phyloP scores from a whole-genome alignment of 164 flowering plant species.

The Vitis labrusca region DNA sequence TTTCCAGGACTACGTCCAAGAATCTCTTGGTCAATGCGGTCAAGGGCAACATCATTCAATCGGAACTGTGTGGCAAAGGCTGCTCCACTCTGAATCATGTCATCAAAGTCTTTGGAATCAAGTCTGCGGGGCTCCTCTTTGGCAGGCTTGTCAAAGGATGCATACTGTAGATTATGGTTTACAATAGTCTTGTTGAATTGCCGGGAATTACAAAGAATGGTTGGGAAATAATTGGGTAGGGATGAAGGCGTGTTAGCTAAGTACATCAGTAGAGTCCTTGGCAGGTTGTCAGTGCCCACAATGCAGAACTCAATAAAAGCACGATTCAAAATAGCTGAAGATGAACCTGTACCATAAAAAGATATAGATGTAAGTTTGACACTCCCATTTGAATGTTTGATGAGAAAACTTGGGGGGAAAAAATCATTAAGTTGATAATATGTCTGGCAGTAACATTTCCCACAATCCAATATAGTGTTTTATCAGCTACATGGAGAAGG shows the following conservation, averaged over 20 bases:
- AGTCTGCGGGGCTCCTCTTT: conserved; percentile 37
- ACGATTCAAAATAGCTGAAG: conserved; percentile 65
- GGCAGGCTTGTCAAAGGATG: conserved; percentile 35
- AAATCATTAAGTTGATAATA: too few species aligned
- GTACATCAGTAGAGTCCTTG: conserved; percentile 86
- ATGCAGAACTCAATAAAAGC: conserved; percentile 76
- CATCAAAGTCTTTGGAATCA: conserved; percentile 43
- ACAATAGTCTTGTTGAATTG: conserved; percentile 64
- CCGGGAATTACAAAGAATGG: conserved; percentile 67
- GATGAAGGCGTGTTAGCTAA: conserved; percentile 75
- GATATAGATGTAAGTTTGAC: neutral
- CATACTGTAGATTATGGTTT: conserved; percentile 63
- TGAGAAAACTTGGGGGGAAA: too few species aligned
- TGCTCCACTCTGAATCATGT: conserved; percentile 71
- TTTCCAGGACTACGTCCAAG: conserved; percentile 47
- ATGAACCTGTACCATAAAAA: conserved; percentile 59
- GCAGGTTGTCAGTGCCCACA: conserved; percentile 81
- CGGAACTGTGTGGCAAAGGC: conserved; percentile 68
- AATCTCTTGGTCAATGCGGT: conserved; percentile 68
- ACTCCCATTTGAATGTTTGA: too few species aligned
- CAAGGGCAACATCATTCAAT: conserved; percentile 59
- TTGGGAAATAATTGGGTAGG: conserved; percentile 72
- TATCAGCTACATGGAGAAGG: too few species aligned
- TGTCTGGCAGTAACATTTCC: too few species aligned
- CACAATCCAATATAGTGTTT: too few species aligned